Conservation (phyloP, 345 rosid genomes). For the Eucalyptus paniculata region DNA sequence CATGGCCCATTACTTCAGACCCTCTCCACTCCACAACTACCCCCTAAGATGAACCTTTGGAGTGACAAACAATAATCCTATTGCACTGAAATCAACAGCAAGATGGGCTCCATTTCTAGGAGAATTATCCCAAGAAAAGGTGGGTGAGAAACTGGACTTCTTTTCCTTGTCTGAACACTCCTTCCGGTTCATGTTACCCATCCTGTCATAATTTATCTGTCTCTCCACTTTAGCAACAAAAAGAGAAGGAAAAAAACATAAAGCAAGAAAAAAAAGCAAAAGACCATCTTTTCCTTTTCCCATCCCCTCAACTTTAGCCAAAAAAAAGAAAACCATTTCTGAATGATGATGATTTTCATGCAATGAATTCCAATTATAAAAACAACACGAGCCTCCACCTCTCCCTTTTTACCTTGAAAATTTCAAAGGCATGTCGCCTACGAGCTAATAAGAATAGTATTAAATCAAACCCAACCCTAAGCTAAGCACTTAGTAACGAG, state of each 20-base stretch:
- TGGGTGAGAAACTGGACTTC: background rate
- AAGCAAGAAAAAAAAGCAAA: conserved; percentile 1
- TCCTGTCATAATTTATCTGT: background rate
- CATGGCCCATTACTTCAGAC: background rate
- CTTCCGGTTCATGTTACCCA: background rate
- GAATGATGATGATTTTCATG: conserved; percentile 62
- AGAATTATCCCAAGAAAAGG: background rate
- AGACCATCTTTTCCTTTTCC: conserved; percentile 17
- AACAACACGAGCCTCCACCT: background rate
- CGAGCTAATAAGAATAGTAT: background rate
- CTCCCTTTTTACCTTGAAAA: conserved; percentile 2
- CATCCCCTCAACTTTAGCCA: conserved; percentile 9
- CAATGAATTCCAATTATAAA: conserved; percentile 4
- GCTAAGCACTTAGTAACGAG: background rate
- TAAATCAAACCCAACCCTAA: background rate
- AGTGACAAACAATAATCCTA: background rate
- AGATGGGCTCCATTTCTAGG: conserved; percentile 2
- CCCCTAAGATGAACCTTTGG: background rate
- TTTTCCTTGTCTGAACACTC: background rate
- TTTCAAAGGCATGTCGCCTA: conserved; percentile 23
- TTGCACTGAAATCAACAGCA: conserved; percentile 11
- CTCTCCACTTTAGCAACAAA: conserved; percentile 8
- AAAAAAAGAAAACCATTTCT: conserved; percentile 8
- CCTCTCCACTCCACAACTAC: background rate
- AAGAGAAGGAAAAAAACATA: background rate